Evolutionary conservation across 129 eudicot species (phyloP).

Genomic region (Daucus carota): DH1_v3.0 NC_030381.2:53058501-53059000

Average conservation of each 20-base stretch:
- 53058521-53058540: constrained; percentile 83
- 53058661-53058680: constrained; percentile 35
- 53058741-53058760: background rate
- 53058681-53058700: constrained; percentile 46
- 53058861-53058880: background rate
- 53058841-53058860: background rate
- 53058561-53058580: constrained; percentile 66
- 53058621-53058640: constrained; percentile 66
- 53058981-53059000: background rate
- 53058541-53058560: constrained; percentile 55
- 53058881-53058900: background rate
- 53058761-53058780: background rate
- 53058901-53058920: background rate
- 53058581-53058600: constrained; percentile 85
- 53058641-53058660: constrained; percentile 41
- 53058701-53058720: constrained; percentile 2
- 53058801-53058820: background rate
- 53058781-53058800: background rate
- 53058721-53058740: background rate
- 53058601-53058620: constrained; percentile 70
- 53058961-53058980: background rate
- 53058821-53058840: background rate
- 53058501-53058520: constrained; percentile 78
- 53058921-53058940: background rate
- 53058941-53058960: background rate